phyloP scores from a whole-genome alignment of 2,329 filamentous ascomycete species.

The Fusarium xylarioides region DNA sequence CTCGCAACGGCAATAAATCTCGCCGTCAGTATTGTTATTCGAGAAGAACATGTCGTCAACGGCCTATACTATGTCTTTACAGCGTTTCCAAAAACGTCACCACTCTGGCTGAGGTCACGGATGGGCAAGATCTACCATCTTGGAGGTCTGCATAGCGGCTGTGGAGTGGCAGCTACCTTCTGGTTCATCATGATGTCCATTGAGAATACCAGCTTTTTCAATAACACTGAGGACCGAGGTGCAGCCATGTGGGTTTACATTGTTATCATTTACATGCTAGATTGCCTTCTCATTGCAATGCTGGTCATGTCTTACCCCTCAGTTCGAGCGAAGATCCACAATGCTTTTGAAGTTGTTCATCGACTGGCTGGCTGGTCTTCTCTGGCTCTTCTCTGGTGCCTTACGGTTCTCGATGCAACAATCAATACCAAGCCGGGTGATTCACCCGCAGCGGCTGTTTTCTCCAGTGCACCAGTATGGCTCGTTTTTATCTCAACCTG shows the following conservation, averaged over 20 bases:
- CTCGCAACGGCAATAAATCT: constrained; percentile 54
- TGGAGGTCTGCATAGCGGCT: constrained; percentile 47
- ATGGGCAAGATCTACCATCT: constrained; percentile 56
- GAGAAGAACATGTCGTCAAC: constrained; percentile 61
- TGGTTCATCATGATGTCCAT: constrained; percentile 35
- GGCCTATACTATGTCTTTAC: constrained; percentile 52
- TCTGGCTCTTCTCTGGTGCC: constrained; percentile 21
- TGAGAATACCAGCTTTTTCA: constrained; percentile 18
- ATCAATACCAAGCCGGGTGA: constrained; percentile 60
- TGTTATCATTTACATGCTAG: constrained; percentile 18
- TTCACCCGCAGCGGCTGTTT: not conserved
- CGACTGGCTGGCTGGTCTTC: constrained; percentile 31
- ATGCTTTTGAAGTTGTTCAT: constrained; percentile 28
- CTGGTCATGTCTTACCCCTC: constrained; percentile 27
- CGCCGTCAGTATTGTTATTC: constrained; percentile 54
- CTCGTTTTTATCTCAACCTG: constrained; percentile 68
- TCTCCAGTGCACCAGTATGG: constrained; percentile 64
- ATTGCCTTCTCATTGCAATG: constrained; percentile 19
- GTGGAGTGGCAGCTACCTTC: constrained; percentile 24
- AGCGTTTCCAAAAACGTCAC: constrained; percentile 50
- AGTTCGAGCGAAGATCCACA: constrained; percentile 21
- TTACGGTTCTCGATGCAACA: constrained; percentile 62
- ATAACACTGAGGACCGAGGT: not conserved
- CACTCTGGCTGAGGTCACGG: constrained; percentile 52
- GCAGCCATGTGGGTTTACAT: constrained; percentile 13